Evolutionary conservation across 768 basidiomycete species (phyloP).

Genomic region (Lyophyllum atratum): DNA sequence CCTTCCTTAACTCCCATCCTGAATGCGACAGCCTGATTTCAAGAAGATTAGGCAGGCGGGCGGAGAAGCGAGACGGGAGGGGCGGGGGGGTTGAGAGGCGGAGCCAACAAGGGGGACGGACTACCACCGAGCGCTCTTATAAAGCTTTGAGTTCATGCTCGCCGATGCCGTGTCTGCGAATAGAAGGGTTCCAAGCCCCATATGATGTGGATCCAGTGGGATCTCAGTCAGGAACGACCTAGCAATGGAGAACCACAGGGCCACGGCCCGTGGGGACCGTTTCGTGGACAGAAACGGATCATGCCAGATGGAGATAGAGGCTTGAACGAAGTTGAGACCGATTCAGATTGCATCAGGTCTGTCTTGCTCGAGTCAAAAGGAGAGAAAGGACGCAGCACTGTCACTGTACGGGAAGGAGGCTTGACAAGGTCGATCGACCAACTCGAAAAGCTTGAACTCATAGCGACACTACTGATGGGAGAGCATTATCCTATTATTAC

Average conservation of each 20-base stretch:
- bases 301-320: background rate
- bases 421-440: too few species aligned
- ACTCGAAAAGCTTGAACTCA: too few species aligned
- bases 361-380: too few species aligned
- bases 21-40: background rate
- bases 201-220: background rate
- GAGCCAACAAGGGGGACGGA: background rate
- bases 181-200: too few species aligned
- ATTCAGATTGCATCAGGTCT: too few species aligned
- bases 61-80: background rate
- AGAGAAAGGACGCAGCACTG: too few species aligned
- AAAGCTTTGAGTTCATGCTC: background rate
- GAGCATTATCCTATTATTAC: constrained; percentile 1
- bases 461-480: too few species aligned
- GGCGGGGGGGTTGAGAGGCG: background rate
- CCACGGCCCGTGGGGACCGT: background rate
- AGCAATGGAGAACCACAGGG: background rate
- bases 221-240: background rate
- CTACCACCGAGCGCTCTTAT: background rate
- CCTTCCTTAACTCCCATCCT: constrained; percentile 1
- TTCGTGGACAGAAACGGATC: background rate
- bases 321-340: background rate
- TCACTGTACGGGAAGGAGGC: too few species aligned
- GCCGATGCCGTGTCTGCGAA: background rate
- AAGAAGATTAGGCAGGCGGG: background rate